Percentiles rank a stretch among this genome's conserved stretches.
Conservation (phyloP, 164 flowering plant species). For the Magnolia changhungtana region DNA sequence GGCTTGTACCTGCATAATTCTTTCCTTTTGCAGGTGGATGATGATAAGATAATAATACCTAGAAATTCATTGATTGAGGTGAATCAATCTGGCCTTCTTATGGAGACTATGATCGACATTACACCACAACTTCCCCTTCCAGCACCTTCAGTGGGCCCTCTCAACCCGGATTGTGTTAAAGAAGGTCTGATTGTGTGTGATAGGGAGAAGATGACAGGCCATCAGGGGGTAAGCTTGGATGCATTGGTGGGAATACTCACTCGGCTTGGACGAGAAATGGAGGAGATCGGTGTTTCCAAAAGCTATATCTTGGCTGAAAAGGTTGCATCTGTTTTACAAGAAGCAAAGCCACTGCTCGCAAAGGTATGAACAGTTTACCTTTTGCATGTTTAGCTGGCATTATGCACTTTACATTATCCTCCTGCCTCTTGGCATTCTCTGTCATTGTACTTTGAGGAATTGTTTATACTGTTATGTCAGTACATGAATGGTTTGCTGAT, state of each 20-base stretch:
- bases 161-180: conserved; percentile 64
- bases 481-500: no score
- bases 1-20: background rate
- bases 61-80: conserved; percentile 83
- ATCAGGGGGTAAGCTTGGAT: conserved; percentile 92
- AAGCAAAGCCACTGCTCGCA: conserved; percentile 77
- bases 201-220: conserved; percentile 69
- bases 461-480: no score
- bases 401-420: background rate
- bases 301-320: conserved; percentile 65
- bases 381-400: background rate
- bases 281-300: conserved; percentile 72
- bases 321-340: conserved; percentile 70
- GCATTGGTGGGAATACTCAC: conserved; percentile 87
- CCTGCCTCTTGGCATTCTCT: background rate
- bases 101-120: conserved; percentile 96
- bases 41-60: conserved; percentile 85
- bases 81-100: conserved; percentile 97
- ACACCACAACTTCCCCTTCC: conserved; percentile 90
- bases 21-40: conserved; percentile 59
- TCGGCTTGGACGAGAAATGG: conserved; percentile 86
- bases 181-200: conserved; percentile 93
- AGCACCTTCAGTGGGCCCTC: conserved; percentile 78
- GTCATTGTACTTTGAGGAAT: background rate
- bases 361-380: conserved; percentile 44